phyloP scores from a whole-genome alignment of 2,329 filamentous ascomycete species.

The Aotearoamyces nothofagi region DNA sequence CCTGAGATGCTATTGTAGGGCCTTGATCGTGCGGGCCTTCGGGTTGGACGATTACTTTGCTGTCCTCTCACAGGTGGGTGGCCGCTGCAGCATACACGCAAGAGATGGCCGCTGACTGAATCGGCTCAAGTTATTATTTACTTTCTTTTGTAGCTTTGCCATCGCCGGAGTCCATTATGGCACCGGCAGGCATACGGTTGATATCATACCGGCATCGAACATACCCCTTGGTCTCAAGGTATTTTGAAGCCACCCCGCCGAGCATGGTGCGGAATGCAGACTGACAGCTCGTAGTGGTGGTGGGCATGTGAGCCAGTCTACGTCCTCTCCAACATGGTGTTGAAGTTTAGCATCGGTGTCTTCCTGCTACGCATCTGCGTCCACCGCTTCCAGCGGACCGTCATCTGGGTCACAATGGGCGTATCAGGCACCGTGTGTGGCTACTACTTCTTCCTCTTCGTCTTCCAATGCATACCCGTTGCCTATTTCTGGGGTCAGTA shows the following conservation, averaged over 20 bases:
- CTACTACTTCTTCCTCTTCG: constrained; percentile 23
- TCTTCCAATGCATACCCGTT: constrained; percentile 24
- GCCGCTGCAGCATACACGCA: neutral
- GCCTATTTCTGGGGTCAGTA: constrained; percentile 24
- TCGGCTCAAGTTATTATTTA: constrained; percentile 5
- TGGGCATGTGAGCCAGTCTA: constrained; percentile 25
- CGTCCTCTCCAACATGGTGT: constrained; percentile 22
- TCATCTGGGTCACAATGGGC: constrained; percentile 20
- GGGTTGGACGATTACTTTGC: constrained; percentile 15
- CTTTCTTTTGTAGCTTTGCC: constrained; percentile 11
- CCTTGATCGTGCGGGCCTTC: constrained; percentile 16
- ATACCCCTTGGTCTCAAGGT: no score
- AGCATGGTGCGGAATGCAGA: no score
- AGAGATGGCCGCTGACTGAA: neutral
- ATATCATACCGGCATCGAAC: constrained; percentile 8
- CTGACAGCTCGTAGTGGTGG: constrained; percentile 13
- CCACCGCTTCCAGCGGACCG: constrained; percentile 16
- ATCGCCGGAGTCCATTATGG: constrained; percentile 14
- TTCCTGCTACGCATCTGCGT: constrained; percentile 24
- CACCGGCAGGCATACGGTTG: constrained; percentile 12
- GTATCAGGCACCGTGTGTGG: constrained; percentile 19
- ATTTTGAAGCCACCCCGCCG: no score
- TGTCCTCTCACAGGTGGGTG: constrained; percentile 11
- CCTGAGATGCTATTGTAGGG: constrained; percentile 16
- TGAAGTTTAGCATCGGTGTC: constrained; percentile 24